phyloP scores from a whole-genome alignment of 192 early-diverging fungal species.

The Coemansia furcata region DNA sequence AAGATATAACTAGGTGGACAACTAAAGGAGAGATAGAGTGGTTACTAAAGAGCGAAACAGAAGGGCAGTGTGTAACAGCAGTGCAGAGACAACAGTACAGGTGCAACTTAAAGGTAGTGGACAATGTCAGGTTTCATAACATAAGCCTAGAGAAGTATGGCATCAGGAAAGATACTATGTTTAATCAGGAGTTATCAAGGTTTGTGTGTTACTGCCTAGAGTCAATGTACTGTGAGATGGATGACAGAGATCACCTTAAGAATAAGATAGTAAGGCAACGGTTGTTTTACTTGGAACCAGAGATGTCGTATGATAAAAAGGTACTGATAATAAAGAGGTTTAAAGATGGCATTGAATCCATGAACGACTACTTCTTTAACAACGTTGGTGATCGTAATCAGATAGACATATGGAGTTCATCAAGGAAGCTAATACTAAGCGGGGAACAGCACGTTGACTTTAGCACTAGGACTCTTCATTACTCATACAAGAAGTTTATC shows the following conservation, averaged over 20 bases:
- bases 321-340: not conserved
- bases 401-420: conserved; percentile 5
- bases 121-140: not conserved
- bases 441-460: not conserved
- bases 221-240: not conserved
- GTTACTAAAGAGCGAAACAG: not conserved
- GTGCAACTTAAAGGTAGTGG: not conserved
- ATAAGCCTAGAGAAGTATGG: not conserved
- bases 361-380: not conserved
- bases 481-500: conserved; percentile 1
- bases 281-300: not conserved
- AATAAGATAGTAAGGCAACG: not conserved
- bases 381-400: conserved; percentile 4
- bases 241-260: not conserved
- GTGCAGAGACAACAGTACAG: not conserved
- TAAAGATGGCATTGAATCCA: not conserved
- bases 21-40: not conserved
- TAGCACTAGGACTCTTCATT: not conserved
- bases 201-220: not conserved
- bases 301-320: not conserved
- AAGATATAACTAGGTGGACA: not conserved
- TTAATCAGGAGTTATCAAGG: not conserved
- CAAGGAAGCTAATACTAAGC: not conserved
- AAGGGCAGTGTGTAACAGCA: not conserved
- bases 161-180: not conserved